Conservation (phyloP, 257 asterid species). For the Salvia hispanica region DNA sequence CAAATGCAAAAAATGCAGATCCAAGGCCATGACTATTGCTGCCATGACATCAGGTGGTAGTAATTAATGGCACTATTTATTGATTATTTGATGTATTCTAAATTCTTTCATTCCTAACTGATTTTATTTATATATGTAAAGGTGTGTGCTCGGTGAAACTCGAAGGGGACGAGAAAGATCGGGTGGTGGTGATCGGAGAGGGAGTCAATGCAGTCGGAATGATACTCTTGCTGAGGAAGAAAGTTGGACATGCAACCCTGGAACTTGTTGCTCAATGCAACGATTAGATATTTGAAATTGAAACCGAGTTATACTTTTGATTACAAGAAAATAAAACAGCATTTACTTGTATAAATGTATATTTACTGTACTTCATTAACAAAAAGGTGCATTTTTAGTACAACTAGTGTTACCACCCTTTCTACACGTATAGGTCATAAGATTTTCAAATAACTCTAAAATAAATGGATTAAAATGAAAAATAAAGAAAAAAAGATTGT, state of each 20-base stretch:
- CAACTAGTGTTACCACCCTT: too few species aligned
- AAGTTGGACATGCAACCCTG: slow-evolving; percentile 53
- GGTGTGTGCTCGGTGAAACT: slow-evolving; percentile 48
- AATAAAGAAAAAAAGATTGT: too few species aligned
- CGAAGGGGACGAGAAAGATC: slow-evolving; percentile 41
- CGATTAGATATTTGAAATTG: not conserved
- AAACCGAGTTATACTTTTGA: not conserved
- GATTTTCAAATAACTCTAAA: too few species aligned
- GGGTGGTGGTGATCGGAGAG: slow-evolving; percentile 50
- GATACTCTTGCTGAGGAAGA: slow-evolving; percentile 46
- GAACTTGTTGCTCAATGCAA: slow-evolving; percentile 37
- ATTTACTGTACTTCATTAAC: not conserved
- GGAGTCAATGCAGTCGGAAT: slow-evolving; percentile 48
- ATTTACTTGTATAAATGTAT: not conserved
- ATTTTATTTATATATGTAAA: not conserved
- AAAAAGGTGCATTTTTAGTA: not conserved
- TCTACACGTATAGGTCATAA: too few species aligned
- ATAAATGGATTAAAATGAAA: too few species aligned
- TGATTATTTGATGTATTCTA: not conserved
- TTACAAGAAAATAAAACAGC: not conserved
- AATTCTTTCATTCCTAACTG: not conserved
- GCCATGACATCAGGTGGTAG: slow-evolving; percentile 48
- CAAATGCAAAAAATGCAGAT: slow-evolving; percentile 47
- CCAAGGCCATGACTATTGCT: slow-evolving; percentile 53
- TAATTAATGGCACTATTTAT: too few species aligned